Evolutionary conservation across 2,329 filamentous ascomycete genomes (phyloP), one percentile per base, ranked within the genome.

Genomic region (Orbilia quercus): DNA sequence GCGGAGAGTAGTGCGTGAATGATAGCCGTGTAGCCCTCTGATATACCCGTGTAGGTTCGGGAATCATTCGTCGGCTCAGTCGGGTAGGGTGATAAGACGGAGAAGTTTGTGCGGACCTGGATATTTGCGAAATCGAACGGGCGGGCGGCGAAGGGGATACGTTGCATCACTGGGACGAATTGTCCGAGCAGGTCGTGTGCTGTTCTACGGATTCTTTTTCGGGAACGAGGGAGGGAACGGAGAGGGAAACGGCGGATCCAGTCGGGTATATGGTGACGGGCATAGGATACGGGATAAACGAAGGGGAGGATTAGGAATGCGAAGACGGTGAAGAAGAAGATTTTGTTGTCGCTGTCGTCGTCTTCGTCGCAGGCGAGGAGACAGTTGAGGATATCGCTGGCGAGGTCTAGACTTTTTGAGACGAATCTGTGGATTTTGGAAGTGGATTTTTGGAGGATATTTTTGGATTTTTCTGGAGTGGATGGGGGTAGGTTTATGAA

Each of bases 311-410:
- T 44, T 9, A 64, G 14, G 5, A 54, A 18, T 14, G 50, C 48
- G 20, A 62, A 31, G 7, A 22, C 6, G 14, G 54, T 22, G 22
- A 54, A 25, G n/a, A 45, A 34, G 47, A 28, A 23, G n/a, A 45
- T 36, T 47, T 34, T 64, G 36, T 36, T 45, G 7, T 22, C 42
- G 25, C 22, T 22, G 22, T 64, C 42, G 2, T 64, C 36, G n/a
- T 25, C 59, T 11, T 25, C 14, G 2, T 64, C 59, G 7, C 40
- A 64, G 16, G 28, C 16, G 51, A 64, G 54, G 23, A 54, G 36
- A 22, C 34, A 7, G n/a, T 16, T 40, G 25, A 44, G 4, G 28
- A 11, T 23, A 60, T 40, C 6, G 55, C 42, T 50, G 34, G 36
- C n/a, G 11, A 23, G 18, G 48, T 36, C 54, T 42, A 48, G 2